Percentiles rank a stretch among this genome's conserved stretches.
Conservation (phyloP, 2,329 filamentous ascomycete genomes). For the Ophiostoma australiae region DNA sequence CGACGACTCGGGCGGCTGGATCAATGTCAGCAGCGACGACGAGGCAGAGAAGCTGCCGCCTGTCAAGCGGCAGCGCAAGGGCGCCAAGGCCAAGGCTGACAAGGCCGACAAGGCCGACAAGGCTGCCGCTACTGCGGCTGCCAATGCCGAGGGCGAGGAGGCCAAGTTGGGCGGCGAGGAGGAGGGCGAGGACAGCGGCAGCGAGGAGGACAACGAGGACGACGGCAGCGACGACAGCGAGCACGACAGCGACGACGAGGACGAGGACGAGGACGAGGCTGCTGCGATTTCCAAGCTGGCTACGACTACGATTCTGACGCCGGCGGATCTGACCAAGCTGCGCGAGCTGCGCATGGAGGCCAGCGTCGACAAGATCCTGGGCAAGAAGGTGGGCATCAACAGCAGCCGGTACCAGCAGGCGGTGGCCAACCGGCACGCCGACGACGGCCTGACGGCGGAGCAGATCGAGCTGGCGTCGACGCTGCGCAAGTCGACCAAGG, state of each 20-base stretch:
- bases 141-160: background rate
- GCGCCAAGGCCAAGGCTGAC: slow-evolving; percentile 3
- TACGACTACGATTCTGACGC: slow-evolving; percentile 90
- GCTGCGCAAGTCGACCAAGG: slow-evolving; percentile 79
- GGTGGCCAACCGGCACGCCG: slow-evolving; percentile 60
- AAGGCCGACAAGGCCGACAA: background rate
- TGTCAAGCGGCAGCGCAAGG: slow-evolving; percentile 54
- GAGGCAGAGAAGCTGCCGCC: slow-evolving; percentile 68
- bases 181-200: slow-evolving; percentile 25
- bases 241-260: slow-evolving; percentile 49
- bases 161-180: slow-evolving; percentile 28
- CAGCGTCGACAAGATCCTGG: slow-evolving; percentile 61
- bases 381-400: slow-evolving; percentile 30
- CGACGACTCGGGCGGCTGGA: slow-evolving; percentile 81
- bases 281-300: slow-evolving; percentile 63
- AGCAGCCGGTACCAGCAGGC: slow-evolving; percentile 46
- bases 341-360: slow-evolving; percentile 76
- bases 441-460: slow-evolving; percentile 84
- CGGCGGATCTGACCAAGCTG: slow-evolving; percentile 91
- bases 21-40: slow-evolving; percentile 79
- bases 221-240: slow-evolving; percentile 43
- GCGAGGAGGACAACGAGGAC: background rate
- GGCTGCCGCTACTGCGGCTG: background rate
- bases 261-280: slow-evolving; percentile 42
- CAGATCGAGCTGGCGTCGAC: slow-evolving; percentile 84